Conservation (phyloP, 768 basidiomycete species). For the Sporobolomyces roseus region DNA sequence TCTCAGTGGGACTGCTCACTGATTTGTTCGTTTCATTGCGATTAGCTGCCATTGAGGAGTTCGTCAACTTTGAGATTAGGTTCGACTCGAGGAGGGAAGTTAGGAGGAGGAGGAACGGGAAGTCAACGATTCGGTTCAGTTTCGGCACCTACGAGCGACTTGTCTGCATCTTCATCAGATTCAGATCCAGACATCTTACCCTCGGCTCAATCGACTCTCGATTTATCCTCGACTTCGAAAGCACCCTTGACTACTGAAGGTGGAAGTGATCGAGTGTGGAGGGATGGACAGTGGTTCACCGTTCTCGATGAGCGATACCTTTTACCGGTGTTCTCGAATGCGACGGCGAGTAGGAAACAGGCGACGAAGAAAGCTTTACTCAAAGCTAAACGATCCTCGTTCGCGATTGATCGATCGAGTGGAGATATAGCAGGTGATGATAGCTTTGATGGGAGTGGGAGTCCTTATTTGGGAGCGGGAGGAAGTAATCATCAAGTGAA, state of each 20-base stretch:
- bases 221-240: background rate
- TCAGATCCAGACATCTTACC: conserved; percentile 45
- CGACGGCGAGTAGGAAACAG: conserved; percentile 34
- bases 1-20: no score
- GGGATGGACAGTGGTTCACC: conserved; percentile 92
- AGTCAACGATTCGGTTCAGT: conserved; percentile 8
- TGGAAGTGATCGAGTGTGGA: conserved; percentile 47
- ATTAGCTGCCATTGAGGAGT: conserved; percentile 3
- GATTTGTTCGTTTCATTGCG: no score
- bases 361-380: conserved; percentile 28
- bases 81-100: conserved; percentile 2
- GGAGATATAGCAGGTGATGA: conserved; percentile 1
- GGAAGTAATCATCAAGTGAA: conserved; percentile 7
- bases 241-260: conserved; percentile 23
- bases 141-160: background rate
- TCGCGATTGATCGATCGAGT: conserved; percentile 19
- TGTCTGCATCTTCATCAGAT: conserved; percentile 29
- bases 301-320: conserved; percentile 89
- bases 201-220: background rate
- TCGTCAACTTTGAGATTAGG: conserved; percentile 5
- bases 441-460: conserved; percentile 16
- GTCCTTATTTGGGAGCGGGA: conserved; percentile 9
- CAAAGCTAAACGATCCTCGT: conserved; percentile 20
- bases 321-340: conserved; percentile 53
- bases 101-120: background rate